Conservation (phyloP, 176 grass and related monocot genomes). For the Urochloa ruziziensis region DNA sequence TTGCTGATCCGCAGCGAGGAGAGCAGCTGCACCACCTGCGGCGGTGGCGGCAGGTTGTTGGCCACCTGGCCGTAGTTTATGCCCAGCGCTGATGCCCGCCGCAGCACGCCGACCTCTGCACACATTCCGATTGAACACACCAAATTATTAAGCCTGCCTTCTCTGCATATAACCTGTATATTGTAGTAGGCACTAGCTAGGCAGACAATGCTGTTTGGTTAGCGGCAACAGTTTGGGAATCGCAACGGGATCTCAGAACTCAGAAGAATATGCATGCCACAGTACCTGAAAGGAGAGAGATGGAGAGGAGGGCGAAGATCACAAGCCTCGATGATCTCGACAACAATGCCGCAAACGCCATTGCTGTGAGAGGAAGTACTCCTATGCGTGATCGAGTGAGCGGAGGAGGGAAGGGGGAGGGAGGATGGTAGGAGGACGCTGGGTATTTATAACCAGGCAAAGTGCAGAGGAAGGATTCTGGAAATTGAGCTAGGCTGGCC, state of each 20-base stretch:
- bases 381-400: constrained; percentile 5
- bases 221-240: background rate
- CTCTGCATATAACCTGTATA: background rate
- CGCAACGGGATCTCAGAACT: background rate
- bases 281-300: constrained; percentile 63
- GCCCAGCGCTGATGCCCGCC: constrained; percentile 49
- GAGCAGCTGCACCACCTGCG: constrained; percentile 61
- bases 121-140: background rate
- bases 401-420: constrained; percentile 30
- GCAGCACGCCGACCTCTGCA: constrained; percentile 49
- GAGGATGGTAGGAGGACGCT: background rate
- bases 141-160: background rate
- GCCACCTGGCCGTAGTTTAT: constrained; percentile 98
- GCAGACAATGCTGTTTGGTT: background rate
- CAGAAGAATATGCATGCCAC: background rate
- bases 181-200: background rate
- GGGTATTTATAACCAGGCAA: constrained; percentile 25
- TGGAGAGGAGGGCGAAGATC: constrained; percentile 42
- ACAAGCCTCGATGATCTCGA: constrained; percentile 31
- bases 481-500: background rate
- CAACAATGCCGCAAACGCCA: constrained; percentile 16
- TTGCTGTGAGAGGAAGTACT: background rate
- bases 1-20: constrained; percentile 65
- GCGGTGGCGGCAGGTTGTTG: constrained; percentile 71
- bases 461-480: background rate